These are phyloP conservation scores for Casuarina cunninghamiana DNA, from an alignment of 306 rosid genomes.

Conservation along the genomic window DNA sequence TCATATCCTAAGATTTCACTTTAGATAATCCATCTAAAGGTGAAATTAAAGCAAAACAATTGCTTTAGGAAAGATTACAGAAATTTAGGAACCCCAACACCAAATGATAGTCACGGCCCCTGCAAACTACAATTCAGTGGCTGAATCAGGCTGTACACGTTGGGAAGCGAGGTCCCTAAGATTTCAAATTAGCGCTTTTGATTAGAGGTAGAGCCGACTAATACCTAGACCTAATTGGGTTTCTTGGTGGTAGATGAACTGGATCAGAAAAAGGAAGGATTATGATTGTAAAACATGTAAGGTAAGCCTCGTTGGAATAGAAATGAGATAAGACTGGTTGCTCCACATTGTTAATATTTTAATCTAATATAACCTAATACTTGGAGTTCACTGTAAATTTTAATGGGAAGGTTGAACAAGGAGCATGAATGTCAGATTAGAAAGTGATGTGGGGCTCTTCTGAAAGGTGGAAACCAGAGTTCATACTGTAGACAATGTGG, in stretches of 20 bases:
- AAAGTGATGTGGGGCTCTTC: background rate
- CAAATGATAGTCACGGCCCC: background rate
- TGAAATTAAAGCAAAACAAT: conserved; percentile 47
- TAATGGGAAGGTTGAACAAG: background rate
- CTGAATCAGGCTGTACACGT: background rate
- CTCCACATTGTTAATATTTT: too few relatives aligned
- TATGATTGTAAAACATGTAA: too few relatives aligned
- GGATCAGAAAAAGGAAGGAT: too few relatives aligned
- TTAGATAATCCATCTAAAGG: conserved; percentile 36
- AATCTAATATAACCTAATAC: too few relatives aligned
- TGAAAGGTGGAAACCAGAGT: background rate
- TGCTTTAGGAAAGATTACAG: conserved; percentile 23
- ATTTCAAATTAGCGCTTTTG: background rate
- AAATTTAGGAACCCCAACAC: conserved; percentile 8
- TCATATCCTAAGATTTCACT: conserved; percentile 57
- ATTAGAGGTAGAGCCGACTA: background rate
- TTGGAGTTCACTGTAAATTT: too few relatives aligned
- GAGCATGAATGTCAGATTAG: background rate
- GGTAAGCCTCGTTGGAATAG: too few relatives aligned
- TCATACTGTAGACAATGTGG: background rate
- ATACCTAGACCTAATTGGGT: too few relatives aligned
- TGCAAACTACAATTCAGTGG: background rate
- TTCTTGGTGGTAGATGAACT: too few relatives aligned
- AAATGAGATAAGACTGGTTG: too few relatives aligned
- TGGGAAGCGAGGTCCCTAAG: background rate